Base-by-base conservation (phyloP, 2,329 filamentous ascomycete species). In the Helotiales sp. region DNA sequence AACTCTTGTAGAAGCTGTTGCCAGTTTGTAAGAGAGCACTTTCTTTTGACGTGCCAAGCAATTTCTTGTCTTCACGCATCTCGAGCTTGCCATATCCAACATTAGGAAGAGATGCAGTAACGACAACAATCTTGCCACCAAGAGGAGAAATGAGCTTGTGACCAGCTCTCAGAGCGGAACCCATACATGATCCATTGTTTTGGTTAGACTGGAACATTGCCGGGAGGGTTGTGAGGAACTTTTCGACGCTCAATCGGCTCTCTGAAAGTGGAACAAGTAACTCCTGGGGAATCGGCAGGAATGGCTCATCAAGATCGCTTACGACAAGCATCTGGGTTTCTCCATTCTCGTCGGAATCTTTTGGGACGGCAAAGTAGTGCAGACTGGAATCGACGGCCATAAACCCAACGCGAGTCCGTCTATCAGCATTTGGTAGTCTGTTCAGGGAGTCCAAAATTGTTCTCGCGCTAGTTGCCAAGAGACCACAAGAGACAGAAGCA, bases 1-100 rank as follows among this genome's bases (percentile, higher is more conserved):
- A 99, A 75, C 93, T 97, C 85, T 99, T 99, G 86, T 98, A 99
- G 81, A 98, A 99, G 77, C 92, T 93, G 82, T 93, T 97, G 47
- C 89, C 92, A 0, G 96, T 97, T 79, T 98, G 95, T 61, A 99
- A 83, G 34, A 99, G 85, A 69, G 86, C 84, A 71, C 88, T 93
- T 79, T 99, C 96, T 80, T 97, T 97, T 72, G 91, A 93, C 1
- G 96, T 99, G 40, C 96, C 96, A 26, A 99, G 84, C 17, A 97
- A 81, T 81, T 97, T 97, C 85, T 97, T 97, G 80, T 99, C 94
- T 80, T 98, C 95, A 75, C 96, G 87, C 88, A 96, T 92, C 43
- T 96, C 93, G 64, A 97, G 87, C 82, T 94, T 94, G 66, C 95
- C 96, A 70, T 91, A 89, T 66, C 96, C 96, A 69, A 97, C 79